Conservation (phyloP, 2,329 filamentous ascomycete species). For the Hypoxylon sp. region DNA sequence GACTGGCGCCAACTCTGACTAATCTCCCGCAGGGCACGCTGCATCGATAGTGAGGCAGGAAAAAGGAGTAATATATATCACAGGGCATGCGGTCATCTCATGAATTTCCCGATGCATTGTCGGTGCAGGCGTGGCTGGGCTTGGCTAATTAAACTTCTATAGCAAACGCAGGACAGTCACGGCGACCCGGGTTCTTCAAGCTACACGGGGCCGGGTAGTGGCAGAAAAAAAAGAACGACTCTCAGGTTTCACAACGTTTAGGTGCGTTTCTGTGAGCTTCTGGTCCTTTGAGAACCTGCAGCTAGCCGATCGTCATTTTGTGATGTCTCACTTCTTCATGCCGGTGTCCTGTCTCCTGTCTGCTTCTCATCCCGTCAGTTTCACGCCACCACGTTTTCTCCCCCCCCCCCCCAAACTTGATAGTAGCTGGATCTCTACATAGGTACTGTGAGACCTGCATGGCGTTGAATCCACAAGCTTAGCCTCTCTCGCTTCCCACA, state of each 20-base stretch:
- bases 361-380: not conserved
- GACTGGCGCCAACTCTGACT: not conserved
- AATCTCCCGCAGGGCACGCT: slow-evolving; percentile 6
- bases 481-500: too few relatives aligned
- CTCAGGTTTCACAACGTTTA: not conserved
- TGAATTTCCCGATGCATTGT: slow-evolving; percentile 1
- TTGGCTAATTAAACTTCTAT: slow-evolving; percentile 4
- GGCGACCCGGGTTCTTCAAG: not conserved
- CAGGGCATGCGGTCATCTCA: not conserved
- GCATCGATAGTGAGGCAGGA: slow-evolving; percentile 18
- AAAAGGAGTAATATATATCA: not conserved
- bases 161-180: not conserved
- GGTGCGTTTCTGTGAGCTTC: not conserved
- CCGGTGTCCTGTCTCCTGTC: not conserved
- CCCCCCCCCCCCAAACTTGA: too few relatives aligned
- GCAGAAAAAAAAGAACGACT: slow-evolving; percentile 4
- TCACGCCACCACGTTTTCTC: too few relatives aligned
- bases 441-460: too few relatives aligned
- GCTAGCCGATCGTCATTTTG: slow-evolving; percentile 5
- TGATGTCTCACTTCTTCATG: not conserved
- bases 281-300: not conserved
- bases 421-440: too few relatives aligned
- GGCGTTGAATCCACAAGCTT: too few relatives aligned
- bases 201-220: slow-evolving; percentile 9
- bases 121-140: not conserved